phyloP scores from a whole-genome alignment of 2,329 filamentous ascomycete species.

The Microcyclospora pomicola region DNA sequence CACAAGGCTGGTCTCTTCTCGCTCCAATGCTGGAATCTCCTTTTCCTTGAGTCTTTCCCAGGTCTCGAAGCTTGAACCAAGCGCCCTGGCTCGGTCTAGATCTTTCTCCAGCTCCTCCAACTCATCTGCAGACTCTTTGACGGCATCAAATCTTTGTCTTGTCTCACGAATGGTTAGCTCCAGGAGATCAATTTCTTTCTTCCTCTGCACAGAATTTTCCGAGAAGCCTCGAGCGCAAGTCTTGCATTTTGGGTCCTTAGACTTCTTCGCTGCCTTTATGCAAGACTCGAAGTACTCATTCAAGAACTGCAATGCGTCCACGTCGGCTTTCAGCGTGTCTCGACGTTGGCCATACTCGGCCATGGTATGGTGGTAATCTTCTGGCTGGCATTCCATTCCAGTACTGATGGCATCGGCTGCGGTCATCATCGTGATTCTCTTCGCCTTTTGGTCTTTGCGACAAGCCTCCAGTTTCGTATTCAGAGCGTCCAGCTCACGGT shows the following conservation, averaged over 20 bases:
- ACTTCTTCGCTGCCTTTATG: conserved; percentile 40
- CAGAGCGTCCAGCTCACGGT: conserved; percentile 60
- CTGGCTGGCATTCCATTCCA: conserved; percentile 33
- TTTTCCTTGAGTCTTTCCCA: conserved; percentile 52
- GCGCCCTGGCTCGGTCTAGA: conserved; percentile 38
- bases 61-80: conserved; percentile 56
- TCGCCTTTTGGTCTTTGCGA: conserved; percentile 50
- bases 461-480: conserved; percentile 57
- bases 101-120: conserved; percentile 46
- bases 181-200: conserved; percentile 48
- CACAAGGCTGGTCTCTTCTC: conserved; percentile 44
- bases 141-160: conserved; percentile 22
- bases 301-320: conserved; percentile 11
- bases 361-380: conserved; percentile 38
- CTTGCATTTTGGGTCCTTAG: conserved; percentile 53
- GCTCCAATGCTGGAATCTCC: conserved; percentile 57
- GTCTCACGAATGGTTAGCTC: conserved; percentile 50
- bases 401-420: conserved; percentile 40
- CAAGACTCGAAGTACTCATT: conserved; percentile 14
- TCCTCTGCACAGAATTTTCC: conserved; percentile 16
- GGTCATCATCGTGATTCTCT: conserved; percentile 44
- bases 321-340: conserved; percentile 50
- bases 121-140: conserved; percentile 35
- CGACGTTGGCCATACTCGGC: conserved; percentile 28
- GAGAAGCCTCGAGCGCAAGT: conserved; percentile 62